Conservation (phyloP, 371 early-diverging fungal species). For the Mortierella sp. region DNA sequence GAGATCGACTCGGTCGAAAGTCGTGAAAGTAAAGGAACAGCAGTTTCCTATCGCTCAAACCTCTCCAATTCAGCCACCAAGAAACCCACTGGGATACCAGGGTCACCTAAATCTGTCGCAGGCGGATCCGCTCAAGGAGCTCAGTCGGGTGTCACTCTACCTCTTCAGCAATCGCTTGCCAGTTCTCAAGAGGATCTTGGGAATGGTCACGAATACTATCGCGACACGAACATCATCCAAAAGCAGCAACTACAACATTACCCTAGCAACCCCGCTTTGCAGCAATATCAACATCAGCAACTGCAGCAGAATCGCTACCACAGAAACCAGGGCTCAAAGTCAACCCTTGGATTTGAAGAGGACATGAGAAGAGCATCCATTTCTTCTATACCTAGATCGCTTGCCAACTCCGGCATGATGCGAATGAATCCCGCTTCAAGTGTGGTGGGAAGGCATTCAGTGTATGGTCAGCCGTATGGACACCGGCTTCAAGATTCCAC, state of each 20-base stretch:
- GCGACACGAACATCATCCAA: slow-evolving; percentile 52
- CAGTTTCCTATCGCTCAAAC: slow-evolving; percentile 29
- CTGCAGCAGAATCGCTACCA: slow-evolving; percentile 18
- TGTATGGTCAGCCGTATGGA: slow-evolving; percentile 7
- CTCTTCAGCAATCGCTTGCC: background rate
- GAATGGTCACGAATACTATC: slow-evolving; percentile 49
- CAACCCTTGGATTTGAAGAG: slow-evolving; percentile 35
- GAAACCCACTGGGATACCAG: background rate
- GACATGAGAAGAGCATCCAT: slow-evolving; percentile 40
- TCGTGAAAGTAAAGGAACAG: slow-evolving; percentile 48
- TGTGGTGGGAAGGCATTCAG: slow-evolving; percentile 8
- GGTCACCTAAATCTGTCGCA: slow-evolving; percentile 15
- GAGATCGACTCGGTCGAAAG: slow-evolving; percentile 54
- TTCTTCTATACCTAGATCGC: slow-evolving; percentile 39
- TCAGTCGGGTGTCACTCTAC: background rate
- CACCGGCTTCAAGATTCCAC: background rate
- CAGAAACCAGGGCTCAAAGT: slow-evolving; percentile 27
- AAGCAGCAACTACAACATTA: slow-evolving; percentile 44
- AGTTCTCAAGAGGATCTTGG: slow-evolving; percentile 41
- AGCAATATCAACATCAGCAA: slow-evolving; percentile 22
- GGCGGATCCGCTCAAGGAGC: slow-evolving; percentile 15
- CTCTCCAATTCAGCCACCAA: slow-evolving; percentile 15
- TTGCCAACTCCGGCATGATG: slow-evolving; percentile 14
- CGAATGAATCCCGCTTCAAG: slow-evolving; percentile 7
- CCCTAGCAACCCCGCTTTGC: slow-evolving; percentile 13